A percentile compares a stretch with the other conserved stretches of the same genome.
phyloP scores from a whole-genome alignment of 1,284 basidiomycete species.

The Heterobasidion parviporum region DNA sequence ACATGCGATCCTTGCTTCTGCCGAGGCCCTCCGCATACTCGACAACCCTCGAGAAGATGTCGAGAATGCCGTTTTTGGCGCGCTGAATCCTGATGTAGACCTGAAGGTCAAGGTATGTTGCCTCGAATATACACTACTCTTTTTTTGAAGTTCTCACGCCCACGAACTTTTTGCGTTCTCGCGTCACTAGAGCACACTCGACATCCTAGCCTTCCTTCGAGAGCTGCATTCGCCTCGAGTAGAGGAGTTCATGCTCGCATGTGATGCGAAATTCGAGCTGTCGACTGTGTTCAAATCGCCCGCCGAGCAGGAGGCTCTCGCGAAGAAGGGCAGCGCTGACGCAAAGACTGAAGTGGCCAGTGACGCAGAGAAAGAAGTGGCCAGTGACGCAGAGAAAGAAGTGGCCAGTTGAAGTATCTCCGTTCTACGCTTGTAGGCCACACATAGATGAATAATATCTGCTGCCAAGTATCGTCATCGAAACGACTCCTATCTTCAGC shows the following conservation, averaged over 20 bases:
- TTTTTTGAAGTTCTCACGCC: neutral
- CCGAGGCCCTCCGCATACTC: constrained; percentile 41
- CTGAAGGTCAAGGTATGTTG: constrained; percentile 44
- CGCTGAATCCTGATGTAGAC: constrained; percentile 35
- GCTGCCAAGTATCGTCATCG: too few relatives aligned
- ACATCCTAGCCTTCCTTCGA: constrained; percentile 37
- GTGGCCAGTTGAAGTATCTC: too few relatives aligned
- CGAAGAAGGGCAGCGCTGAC: constrained; percentile 12
- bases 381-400: too few relatives aligned
- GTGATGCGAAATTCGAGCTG: constrained; percentile 43
- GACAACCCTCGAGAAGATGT: constrained; percentile 45
- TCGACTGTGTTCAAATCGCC: constrained; percentile 58
- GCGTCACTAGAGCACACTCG: constrained; percentile 35
- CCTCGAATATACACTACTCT: neutral
- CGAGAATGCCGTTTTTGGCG: constrained; percentile 49
- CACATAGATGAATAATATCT: too few relatives aligned
- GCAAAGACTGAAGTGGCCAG: neutral
- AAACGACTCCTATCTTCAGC: too few relatives aligned
- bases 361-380: too few relatives aligned
- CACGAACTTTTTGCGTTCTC: neutral
- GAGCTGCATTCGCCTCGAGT: constrained; percentile 40
- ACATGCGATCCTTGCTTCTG: constrained; percentile 50
- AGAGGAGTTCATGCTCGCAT: constrained; percentile 51
- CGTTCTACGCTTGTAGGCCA: too few relatives aligned
- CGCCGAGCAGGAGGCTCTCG: constrained; percentile 33